These are phyloP conservation scores for Apiospora kogelbergensis DNA, from an alignment of 2,329 filamentous ascomycete species.

Conservation along the genomic window DNA sequence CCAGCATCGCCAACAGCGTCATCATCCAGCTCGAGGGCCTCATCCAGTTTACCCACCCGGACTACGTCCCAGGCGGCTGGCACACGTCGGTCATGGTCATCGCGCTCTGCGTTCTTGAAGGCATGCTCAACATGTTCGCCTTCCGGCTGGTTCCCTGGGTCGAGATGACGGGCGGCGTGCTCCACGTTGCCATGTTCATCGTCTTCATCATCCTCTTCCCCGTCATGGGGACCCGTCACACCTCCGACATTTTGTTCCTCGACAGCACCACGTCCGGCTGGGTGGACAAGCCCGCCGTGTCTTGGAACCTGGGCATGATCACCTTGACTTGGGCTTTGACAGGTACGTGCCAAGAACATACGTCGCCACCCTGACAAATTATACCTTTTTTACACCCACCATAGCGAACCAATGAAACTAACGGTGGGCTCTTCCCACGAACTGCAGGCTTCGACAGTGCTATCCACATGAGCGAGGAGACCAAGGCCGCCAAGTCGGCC, in stretches of 20 bases:
- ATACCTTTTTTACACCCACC: too few species aligned
- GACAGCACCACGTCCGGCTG: constrained; percentile 13
- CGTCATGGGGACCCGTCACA: constrained; percentile 12
- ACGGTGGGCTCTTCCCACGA: not conserved
- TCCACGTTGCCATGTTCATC: constrained; percentile 14
- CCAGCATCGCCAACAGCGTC: constrained; percentile 11
- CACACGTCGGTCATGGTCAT: constrained; percentile 11
- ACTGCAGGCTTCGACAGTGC: constrained; percentile 13
- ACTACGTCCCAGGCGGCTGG: constrained; percentile 11
- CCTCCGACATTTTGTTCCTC: constrained; percentile 6
- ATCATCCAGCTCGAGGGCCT: constrained; percentile 12
- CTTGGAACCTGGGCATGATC: constrained; percentile 12
- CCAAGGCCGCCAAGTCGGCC: constrained; percentile 11
- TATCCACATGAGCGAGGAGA: constrained; percentile 17
- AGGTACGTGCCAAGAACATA: constrained; percentile 10
- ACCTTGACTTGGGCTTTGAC: constrained; percentile 14
- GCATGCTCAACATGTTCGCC: constrained; percentile 12
- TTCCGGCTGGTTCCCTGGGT: constrained; percentile 15
- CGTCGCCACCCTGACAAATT: too few species aligned
- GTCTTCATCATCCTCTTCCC: constrained; percentile 12
- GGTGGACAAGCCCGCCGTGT: constrained; percentile 10
- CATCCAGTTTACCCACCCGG: constrained; percentile 11
- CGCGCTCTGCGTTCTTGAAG: not conserved
- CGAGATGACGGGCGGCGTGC: constrained; percentile 11
- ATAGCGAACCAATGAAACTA: too few species aligned